A percentile compares a stretch with the other conserved stretches of the same genome.
These are phyloP conservation scores for Aspergillus ellipticus DNA, from an alignment of 495 filamentous ascomycete genomes.

Conservation along the genomic window DNA sequence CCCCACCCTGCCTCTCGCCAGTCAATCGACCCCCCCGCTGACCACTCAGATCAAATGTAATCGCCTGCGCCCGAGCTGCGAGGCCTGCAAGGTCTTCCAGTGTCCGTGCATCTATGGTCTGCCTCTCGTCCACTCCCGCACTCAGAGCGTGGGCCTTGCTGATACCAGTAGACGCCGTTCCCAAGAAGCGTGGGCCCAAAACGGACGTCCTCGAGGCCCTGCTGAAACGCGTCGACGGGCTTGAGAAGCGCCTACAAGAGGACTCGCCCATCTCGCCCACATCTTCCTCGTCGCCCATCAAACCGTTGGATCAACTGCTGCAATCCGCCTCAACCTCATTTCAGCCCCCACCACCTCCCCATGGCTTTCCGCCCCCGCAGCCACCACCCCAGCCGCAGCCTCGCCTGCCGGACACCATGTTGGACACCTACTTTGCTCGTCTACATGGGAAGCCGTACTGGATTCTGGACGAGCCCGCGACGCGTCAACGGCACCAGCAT, in stretches of 20 bases:
- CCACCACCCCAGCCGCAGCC: conserved; percentile 32
- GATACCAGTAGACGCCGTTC: conserved; percentile 65
- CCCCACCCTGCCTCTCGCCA: background rate
- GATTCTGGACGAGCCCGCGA: conserved; percentile 68
- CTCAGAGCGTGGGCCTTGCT: background rate
- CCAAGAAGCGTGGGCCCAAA: conserved; percentile 85
- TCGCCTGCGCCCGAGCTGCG: conserved; percentile 75
- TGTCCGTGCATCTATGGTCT: conserved; percentile 83
- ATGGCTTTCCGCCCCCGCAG: conserved; percentile 16
- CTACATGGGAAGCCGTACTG: conserved; percentile 76
- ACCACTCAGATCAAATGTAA: conserved; percentile 78
- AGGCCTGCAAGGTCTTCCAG: conserved; percentile 84
- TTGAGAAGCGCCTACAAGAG: conserved; percentile 75
- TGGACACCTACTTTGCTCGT: conserved; percentile 73
- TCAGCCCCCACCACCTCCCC: background rate
- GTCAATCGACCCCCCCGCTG: conserved; percentile 5
- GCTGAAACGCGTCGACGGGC: conserved; percentile 75
- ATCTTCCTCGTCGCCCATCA: conserved; percentile 30
- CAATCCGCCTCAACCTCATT: background rate
- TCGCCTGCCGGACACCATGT: conserved; percentile 53
- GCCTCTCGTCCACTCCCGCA: conserved; percentile 22
- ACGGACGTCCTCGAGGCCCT: conserved; percentile 84
- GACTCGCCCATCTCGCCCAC: conserved; percentile 50
- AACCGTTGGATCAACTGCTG: conserved; percentile 14
- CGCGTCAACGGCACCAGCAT: conserved; percentile 62